phyloP scores from a whole-genome alignment of 2,329 filamentous ascomycete genomes.

The Aspergillus hortae region DNA sequence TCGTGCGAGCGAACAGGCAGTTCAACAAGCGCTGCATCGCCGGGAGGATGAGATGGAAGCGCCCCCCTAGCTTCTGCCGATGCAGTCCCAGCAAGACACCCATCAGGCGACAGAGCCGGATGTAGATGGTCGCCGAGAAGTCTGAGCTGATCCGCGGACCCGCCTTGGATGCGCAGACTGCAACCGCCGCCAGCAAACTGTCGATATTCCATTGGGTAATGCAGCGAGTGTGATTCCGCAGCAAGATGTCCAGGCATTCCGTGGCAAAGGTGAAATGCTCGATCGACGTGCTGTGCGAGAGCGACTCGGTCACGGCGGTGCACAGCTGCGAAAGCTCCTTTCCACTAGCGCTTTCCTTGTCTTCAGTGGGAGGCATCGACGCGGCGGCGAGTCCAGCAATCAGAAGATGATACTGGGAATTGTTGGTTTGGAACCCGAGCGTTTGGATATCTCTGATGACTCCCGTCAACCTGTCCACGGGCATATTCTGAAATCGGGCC shows the following conservation, averaged over 20 bases:
- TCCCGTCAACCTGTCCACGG: slow-evolving; percentile 25
- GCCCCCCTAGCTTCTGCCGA: slow-evolving; percentile 56
- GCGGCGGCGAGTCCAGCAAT: slow-evolving; percentile 35
- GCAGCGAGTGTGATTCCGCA: slow-evolving; percentile 39
- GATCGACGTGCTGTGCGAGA: slow-evolving; percentile 28
- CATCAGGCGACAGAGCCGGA: slow-evolving; percentile 52
- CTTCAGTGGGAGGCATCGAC: slow-evolving; percentile 31
- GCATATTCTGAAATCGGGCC: slow-evolving; percentile 32
- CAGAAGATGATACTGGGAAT: slow-evolving; percentile 31
- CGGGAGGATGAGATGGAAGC: slow-evolving; percentile 57
- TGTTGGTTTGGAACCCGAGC: slow-evolving; percentile 26
- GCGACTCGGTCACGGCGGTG: slow-evolving; percentile 29
- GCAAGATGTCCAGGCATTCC: slow-evolving; percentile 38
- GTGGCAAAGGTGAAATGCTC: slow-evolving; percentile 39
- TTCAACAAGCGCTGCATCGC: slow-evolving; percentile 54
- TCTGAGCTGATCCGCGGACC: slow-evolving; percentile 30
- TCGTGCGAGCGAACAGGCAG: slow-evolving; percentile 52
- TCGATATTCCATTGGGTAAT: slow-evolving; percentile 47
- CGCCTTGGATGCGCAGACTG: slow-evolving; percentile 31
- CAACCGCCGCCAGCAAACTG: slow-evolving; percentile 36
- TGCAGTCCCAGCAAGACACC: slow-evolving; percentile 55
- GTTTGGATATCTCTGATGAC: slow-evolving; percentile 30
- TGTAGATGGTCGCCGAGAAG: slow-evolving; percentile 45
- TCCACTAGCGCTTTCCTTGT: slow-evolving; percentile 35
- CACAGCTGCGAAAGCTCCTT: slow-evolving; percentile 35